Percentiles rank a stretch among this genome's conserved stretches.
These are phyloP conservation scores for Geosmithia putterillii DNA, from an alignment of 2,329 filamentous ascomycete genomes.

Conservation along the genomic window DNA sequence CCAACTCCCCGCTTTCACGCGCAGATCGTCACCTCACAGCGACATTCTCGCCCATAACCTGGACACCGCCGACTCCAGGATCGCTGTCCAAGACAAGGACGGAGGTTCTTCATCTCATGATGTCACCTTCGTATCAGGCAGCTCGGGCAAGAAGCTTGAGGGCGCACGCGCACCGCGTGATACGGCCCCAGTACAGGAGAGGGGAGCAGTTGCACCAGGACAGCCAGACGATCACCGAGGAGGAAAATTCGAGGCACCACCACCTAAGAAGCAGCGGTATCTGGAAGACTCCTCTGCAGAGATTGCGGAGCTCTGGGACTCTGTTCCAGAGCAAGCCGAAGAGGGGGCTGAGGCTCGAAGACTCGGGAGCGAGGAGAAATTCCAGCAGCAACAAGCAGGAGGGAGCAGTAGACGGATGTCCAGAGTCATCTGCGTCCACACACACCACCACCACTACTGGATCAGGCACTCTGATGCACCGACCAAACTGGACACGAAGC, in stretches of 20 bases:
- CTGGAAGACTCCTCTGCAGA: neutral
- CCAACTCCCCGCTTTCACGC: slow-evolving; percentile 5
- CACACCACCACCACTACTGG: slow-evolving; percentile 53
- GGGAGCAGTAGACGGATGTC: slow-evolving; percentile 8
- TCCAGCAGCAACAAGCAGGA: slow-evolving; percentile 10
- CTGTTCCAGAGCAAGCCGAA: neutral
- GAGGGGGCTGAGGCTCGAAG: neutral
- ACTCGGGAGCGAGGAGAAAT: slow-evolving; percentile 11
- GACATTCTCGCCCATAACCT: neutral
- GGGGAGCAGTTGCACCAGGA: too few species aligned
- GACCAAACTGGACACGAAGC: slow-evolving; percentile 6
- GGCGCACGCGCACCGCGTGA: too few species aligned
- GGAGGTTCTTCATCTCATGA: neutral
- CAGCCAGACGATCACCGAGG: too few species aligned
- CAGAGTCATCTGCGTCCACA: slow-evolving; percentile 35
- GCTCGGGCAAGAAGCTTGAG: too few species aligned
- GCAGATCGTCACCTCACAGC: too few species aligned
- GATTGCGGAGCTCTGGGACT: neutral
- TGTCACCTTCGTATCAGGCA: too few species aligned
- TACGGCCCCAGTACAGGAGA: too few species aligned
- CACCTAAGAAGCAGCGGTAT: slow-evolving; percentile 5
- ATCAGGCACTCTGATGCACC: slow-evolving; percentile 18
- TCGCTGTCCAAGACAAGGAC: neutral
- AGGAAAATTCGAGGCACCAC: neutral
- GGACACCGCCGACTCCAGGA: neutral